Evolutionary conservation across 2,329 filamentous ascomycete genomes (phyloP).

Genomic region (Xenosphaeropsis pyriputrescens): DNA sequence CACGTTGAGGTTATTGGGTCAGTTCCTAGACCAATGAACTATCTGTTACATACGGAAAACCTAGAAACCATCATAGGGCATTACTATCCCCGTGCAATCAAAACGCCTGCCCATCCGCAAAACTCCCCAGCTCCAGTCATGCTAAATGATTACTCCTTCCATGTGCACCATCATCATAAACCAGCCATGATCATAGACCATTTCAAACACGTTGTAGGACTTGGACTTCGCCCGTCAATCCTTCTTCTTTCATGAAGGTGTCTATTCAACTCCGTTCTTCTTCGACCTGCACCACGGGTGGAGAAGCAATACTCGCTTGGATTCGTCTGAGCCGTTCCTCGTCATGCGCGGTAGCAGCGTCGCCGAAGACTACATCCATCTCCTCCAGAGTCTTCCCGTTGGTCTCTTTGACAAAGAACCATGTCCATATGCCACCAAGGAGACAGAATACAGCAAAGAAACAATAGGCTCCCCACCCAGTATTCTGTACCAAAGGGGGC

Average conservation of each 20-base stretch:
- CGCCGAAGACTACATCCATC: slow-evolving; percentile 26
- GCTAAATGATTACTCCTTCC: background rate
- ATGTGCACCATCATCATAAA: background rate
- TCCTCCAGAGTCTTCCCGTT: slow-evolving; percentile 37
- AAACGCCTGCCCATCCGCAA: background rate
- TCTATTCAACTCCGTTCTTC: background rate
- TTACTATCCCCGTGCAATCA: background rate
- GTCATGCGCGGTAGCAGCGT: slow-evolving; percentile 2
- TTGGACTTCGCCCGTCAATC: background rate
- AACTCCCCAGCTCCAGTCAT: background rate
- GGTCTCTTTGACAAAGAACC: slow-evolving; percentile 40
- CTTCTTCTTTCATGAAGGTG: background rate
- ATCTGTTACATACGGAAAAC: background rate
- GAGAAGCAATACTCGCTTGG: background rate
- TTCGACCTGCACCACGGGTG: background rate
- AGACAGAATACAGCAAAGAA: slow-evolving; percentile 38
- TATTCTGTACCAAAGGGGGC: slow-evolving; percentile 45
- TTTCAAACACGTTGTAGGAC: background rate
- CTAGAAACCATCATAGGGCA: background rate
- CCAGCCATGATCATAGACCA: background rate
- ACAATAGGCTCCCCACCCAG: slow-evolving; percentile 39
- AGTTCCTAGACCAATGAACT: background rate
- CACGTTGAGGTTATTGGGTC: too few relatives aligned
- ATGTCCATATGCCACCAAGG: slow-evolving; percentile 33
- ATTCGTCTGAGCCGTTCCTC: slow-evolving; percentile 2